These are phyloP conservation scores for Termitomyces sp. DNA, from an alignment of 768 basidiomycete species.

Conservation along the genomic window DNA sequence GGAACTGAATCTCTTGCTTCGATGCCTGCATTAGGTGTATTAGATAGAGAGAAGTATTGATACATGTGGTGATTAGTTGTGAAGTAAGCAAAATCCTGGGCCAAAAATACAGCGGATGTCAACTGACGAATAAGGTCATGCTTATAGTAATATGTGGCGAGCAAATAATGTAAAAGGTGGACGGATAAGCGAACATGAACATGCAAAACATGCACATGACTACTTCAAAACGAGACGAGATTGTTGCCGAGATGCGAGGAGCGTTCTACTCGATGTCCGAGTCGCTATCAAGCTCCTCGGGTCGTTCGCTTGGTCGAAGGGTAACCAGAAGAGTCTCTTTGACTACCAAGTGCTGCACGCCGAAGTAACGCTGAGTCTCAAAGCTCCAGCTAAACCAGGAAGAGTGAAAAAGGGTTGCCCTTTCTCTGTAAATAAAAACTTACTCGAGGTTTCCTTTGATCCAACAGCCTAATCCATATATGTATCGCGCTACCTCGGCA, in stretches of 20 bases:
- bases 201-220: background rate
- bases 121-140: background rate
- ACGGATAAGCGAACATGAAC: background rate
- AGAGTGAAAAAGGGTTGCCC: constrained; percentile 10
- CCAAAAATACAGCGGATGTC: constrained; percentile 10
- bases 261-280: constrained; percentile 33
- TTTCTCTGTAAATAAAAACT: constrained; percentile 13
- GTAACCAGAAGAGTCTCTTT: constrained; percentile 42
- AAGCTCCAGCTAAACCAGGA: constrained; percentile 52
- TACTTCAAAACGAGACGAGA: background rate
- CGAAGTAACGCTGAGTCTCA: constrained; percentile 66
- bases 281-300: constrained; percentile 30
- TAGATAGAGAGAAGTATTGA: background rate
- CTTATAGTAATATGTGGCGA: background rate
- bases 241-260: background rate
- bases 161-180: background rate
- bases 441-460: constrained; percentile 56
- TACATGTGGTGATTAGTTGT: constrained; percentile 8
- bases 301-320: constrained; percentile 33
- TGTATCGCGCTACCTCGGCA: constrained; percentile 44
- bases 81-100: background rate
- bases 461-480: constrained; percentile 56
- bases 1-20: constrained; percentile 12
- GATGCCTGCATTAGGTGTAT: constrained; percentile 1
- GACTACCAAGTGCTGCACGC: constrained; percentile 46